Evolutionary conservation across 345 rosid species (phyloP).

Genomic region (Odontarrhena argentea): DNA sequence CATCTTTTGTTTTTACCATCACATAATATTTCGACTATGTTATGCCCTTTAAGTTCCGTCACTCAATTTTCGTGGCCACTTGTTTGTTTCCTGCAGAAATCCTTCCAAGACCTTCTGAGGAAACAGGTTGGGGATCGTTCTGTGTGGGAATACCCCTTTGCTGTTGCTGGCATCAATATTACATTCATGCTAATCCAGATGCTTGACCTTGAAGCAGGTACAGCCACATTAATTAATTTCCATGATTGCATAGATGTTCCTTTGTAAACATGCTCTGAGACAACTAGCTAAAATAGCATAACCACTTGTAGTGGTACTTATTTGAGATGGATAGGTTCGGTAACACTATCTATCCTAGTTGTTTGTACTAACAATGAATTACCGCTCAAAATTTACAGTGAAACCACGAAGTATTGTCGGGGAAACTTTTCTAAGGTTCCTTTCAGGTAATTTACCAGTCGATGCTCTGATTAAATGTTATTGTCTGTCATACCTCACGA

Average conservation of each 20-base stretch:
- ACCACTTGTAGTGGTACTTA: not conserved
- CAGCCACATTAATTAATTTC: not conserved
- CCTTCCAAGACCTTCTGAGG: slow-evolving; percentile 87
- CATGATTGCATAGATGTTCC: not conserved
- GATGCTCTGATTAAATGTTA: not conserved
- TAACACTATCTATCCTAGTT: slow-evolving; percentile 9
- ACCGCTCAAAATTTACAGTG: slow-evolving; percentile 52
- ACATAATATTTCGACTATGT: not conserved
- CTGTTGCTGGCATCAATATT: slow-evolving; percentile 98
- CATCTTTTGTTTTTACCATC: not conserved
- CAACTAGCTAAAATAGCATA: slow-evolving; percentile 4
- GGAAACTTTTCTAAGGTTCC: slow-evolving; percentile 84
- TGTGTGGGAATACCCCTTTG: slow-evolving; percentile 99
- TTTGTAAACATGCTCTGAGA: not conserved
- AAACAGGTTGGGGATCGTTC: slow-evolving; percentile 94
- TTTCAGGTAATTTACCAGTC: slow-evolving; percentile 61
- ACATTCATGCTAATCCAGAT: slow-evolving; percentile 99
- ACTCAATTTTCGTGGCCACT: not conserved
- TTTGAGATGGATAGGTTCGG: slow-evolving; percentile 7
- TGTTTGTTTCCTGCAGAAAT: slow-evolving; percentile 53
- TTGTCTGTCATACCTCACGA: not conserved
- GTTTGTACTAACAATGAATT: slow-evolving; percentile 28
- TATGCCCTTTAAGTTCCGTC: not conserved
- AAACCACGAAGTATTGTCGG: slow-evolving; percentile 84
- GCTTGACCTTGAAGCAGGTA: slow-evolving; percentile 99